phyloP scores from a whole-genome alignment of 2,329 filamentous ascomycete genomes.

The Xylariaceae sp. region DNA sequence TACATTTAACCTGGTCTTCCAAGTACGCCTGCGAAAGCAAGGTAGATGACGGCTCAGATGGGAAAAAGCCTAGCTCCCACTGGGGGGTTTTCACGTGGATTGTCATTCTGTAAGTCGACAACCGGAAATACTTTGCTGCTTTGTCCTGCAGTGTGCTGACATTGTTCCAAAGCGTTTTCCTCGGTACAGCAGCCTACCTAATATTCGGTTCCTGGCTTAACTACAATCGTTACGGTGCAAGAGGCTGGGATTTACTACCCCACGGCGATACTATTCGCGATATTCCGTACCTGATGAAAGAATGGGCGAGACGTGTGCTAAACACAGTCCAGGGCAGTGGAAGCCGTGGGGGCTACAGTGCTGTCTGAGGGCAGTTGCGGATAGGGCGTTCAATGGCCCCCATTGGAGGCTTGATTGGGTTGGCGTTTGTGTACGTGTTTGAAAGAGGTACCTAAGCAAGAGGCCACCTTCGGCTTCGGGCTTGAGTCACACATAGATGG shows the following conservation, averaged over 20 bases:
- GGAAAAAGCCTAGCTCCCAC: slow-evolving; percentile 54
- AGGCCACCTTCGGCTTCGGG: neutral
- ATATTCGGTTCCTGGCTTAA: slow-evolving; percentile 99
- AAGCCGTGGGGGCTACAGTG: slow-evolving; percentile 90
- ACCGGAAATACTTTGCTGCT: slow-evolving; percentile 3
- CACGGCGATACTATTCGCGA: slow-evolving; percentile 93
- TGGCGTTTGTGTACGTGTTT: neutral
- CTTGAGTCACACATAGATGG: slow-evolving; percentile 4
- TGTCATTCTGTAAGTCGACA: slow-evolving; percentile 78
- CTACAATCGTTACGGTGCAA: slow-evolving; percentile 94
- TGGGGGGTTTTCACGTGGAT: slow-evolving; percentile 99
- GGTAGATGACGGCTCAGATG: slow-evolving; percentile 44
- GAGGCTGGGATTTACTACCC: slow-evolving; percentile 93
- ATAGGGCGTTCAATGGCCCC: neutral
- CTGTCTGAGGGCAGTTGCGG: slow-evolving; percentile 63
- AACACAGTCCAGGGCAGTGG: slow-evolving; percentile 85
- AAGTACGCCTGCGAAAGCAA: slow-evolving; percentile 79
- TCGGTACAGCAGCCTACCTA: slow-evolving; percentile 85
- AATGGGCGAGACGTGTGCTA: slow-evolving; percentile 80
- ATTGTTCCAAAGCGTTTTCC: slow-evolving; percentile 72
- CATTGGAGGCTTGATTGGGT: neutral
- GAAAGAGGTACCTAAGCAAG: neutral
- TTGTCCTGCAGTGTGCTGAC: slow-evolving; percentile 29
- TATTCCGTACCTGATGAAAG: slow-evolving; percentile 88
- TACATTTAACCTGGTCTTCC: slow-evolving; percentile 85